Evolutionary conservation across 2,329 filamentous ascomycete species (phyloP).

Genomic region (Claviceps capensis): DNA sequence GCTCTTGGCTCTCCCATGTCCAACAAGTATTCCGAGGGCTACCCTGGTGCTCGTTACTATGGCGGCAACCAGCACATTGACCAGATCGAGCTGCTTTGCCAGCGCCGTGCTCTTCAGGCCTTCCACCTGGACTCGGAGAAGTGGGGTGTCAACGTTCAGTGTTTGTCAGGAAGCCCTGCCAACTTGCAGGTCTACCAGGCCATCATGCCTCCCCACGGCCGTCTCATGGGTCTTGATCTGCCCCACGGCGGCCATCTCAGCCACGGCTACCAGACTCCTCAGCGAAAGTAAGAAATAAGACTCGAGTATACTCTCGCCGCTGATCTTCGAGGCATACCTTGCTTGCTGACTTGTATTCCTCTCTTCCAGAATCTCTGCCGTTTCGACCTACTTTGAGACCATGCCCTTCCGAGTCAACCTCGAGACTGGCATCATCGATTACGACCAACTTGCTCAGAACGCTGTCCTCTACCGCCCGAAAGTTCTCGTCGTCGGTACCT

Average conservation of each 20-base stretch:
- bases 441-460: constrained; percentile 81
- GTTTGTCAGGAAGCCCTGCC: constrained; percentile 81
- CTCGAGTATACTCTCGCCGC: too few relatives aligned
- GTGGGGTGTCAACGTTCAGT: constrained; percentile 99
- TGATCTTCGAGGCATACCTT: background rate
- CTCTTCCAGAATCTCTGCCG: constrained; percentile 62
- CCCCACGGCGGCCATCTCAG: constrained; percentile 89
- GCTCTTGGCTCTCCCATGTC: constrained; percentile 89
- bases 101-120: constrained; percentile 79
- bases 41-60: constrained; percentile 96
- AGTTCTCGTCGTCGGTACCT: constrained; percentile 90
- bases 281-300: constrained; percentile 56
- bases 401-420: constrained; percentile 88
- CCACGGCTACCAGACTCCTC: constrained; percentile 94
- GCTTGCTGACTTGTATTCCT: background rate
- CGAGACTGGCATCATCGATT: constrained; percentile 92
- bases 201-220: constrained; percentile 87
- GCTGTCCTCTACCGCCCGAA: constrained; percentile 90
- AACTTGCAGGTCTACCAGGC: constrained; percentile 98
- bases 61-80: constrained; percentile 99
- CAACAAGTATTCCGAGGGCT: constrained; percentile 99
- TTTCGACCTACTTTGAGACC: constrained; percentile 98
- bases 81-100: constrained; percentile 87
- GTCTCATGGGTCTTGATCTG: constrained; percentile 91
- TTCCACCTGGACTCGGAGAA: constrained; percentile 77